These are phyloP conservation scores for Chytriomyces sp. DNA, from an alignment of 192 early-diverging fungal species.

Conservation along the genomic window DNA sequence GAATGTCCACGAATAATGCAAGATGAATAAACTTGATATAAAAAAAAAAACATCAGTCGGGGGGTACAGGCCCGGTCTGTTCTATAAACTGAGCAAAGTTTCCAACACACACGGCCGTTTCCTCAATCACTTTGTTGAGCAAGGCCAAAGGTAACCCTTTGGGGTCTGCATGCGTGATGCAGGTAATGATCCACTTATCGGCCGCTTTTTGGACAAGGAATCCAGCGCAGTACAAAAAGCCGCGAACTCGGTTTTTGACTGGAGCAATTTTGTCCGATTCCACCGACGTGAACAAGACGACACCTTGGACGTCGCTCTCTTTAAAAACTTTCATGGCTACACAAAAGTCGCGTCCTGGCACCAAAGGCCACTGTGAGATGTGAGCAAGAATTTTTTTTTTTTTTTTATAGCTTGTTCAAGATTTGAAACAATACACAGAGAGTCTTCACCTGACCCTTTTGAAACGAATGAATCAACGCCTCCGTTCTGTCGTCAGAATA, in stretches of 20 bases:
- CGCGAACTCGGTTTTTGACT: neutral
- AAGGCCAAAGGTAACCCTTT: neutral
- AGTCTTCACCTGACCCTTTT: neutral
- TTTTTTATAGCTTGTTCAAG: too few relatives aligned
- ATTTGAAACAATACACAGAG: too few relatives aligned
- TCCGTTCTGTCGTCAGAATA: neutral
- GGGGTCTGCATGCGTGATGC: neutral
- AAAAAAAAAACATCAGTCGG: too few relatives aligned
- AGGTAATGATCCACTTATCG: neutral
- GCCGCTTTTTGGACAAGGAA: neutral
- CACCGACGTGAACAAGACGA: neutral
- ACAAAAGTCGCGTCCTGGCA: neutral
- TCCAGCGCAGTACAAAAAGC: neutral
- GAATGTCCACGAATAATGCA: too few relatives aligned
- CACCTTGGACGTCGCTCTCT: neutral
- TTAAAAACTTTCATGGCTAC: neutral
- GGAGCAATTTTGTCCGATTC: neutral
- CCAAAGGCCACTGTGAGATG: neutral
- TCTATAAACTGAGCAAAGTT: neutral
- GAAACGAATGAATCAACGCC: conserved; percentile 4
- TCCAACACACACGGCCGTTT: neutral
- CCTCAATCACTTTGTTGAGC: neutral
- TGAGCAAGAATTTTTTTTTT: too few relatives aligned
- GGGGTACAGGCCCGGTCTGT: neutral
- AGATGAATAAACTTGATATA: too few relatives aligned